A percentile compares a stretch with the other conserved stretches of the same genome.
phyloP scores from a whole-genome alignment of 345 rosid species.

The Citrus inodora region DNA sequence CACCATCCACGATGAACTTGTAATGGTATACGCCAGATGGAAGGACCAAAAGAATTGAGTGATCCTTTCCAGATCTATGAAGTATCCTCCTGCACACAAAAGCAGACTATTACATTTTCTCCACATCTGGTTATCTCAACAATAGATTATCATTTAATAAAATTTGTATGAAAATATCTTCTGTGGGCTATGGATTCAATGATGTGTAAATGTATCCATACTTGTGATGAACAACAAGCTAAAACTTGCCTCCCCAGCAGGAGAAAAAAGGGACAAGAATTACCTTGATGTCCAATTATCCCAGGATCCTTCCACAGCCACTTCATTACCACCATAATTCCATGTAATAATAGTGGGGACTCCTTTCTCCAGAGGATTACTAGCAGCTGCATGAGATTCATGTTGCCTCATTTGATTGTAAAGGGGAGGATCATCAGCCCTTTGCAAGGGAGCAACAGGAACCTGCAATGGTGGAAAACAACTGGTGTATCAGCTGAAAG shows the following conservation, averaged over 20 bases:
- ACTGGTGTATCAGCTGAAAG: slow-evolving; percentile 13
- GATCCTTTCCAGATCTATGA: slow-evolving; percentile 83
- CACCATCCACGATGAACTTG: slow-evolving; percentile 85
- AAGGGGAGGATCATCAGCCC: slow-evolving; percentile 40
- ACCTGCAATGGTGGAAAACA: slow-evolving; percentile 36
- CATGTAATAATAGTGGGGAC: slow-evolving; percentile 79
- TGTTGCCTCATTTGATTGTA: slow-evolving; percentile 43
- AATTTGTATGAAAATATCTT: neutral
- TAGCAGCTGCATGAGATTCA: slow-evolving; percentile 45
- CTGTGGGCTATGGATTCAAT: neutral
- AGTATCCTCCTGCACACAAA: slow-evolving; percentile 57
- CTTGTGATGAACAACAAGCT: neutral
- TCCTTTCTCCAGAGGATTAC: slow-evolving; percentile 48
- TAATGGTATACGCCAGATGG: slow-evolving; percentile 80
- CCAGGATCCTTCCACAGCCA: slow-evolving; percentile 91
- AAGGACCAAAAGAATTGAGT: slow-evolving; percentile 72
- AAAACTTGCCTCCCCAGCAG: neutral
- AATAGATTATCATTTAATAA: neutral
- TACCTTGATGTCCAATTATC: slow-evolving; percentile 85
- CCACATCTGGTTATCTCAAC: neutral
- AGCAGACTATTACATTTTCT: slow-evolving; percentile 3
- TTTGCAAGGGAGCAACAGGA: slow-evolving; percentile 65
- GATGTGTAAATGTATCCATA: neutral
- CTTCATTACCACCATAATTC: slow-evolving; percentile 86
- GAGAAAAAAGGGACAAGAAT: neutral